Evolutionary conservation across 2,329 filamentous ascomycete species (phyloP), one percentile per base, ranked within the genome.

Genomic region (Microdochium bolleyi): DNA sequence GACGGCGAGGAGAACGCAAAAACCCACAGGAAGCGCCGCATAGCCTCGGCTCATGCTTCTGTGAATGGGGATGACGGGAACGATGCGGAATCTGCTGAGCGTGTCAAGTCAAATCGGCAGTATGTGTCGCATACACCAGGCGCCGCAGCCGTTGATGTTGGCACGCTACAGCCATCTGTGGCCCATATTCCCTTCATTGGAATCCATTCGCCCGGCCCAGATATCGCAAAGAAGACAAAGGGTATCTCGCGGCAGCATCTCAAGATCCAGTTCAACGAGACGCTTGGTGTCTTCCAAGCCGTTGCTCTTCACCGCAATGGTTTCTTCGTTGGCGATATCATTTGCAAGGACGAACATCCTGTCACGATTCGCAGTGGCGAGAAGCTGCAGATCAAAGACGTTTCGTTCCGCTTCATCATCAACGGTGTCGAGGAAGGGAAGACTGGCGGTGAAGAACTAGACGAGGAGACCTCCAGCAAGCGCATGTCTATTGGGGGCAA

Each of bases 161-260:
- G 75, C 10, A 76, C 75, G 21, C 71, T 87, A 48, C 76, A 81
- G 4, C 83, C 84, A 1, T 81, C 82, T 24, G 80, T 82, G 0
- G 69, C 79, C 55, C 77, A 83, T 53, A 80, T 83, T 52, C 83
- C 85, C 2, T 78, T 88, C 54, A 77, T 91, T 49, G 82, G 82
- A 32, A 88, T 92, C 48, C 88, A 91, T 65, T 88, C 87, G 3
- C 83, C 82, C 0, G 79, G 79, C 2, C 79, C 79, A 4, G 74
- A 80, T 49, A 81, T 82, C 55, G 79, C 82, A 2, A 74, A 67
- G 55, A 82, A 79, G 56, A 88, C 87, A 50, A 88, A 87, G 62
- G 80, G 79, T 50, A 91, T 92, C 52, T 92, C 88, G 3, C 76
- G 87, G 55, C 74, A 86, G 59, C 88, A 92, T 65, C 73, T 89